phyloP scores from a whole-genome alignment of 2,329 filamentous ascomycete species.

The Knufia petricola region DNA sequence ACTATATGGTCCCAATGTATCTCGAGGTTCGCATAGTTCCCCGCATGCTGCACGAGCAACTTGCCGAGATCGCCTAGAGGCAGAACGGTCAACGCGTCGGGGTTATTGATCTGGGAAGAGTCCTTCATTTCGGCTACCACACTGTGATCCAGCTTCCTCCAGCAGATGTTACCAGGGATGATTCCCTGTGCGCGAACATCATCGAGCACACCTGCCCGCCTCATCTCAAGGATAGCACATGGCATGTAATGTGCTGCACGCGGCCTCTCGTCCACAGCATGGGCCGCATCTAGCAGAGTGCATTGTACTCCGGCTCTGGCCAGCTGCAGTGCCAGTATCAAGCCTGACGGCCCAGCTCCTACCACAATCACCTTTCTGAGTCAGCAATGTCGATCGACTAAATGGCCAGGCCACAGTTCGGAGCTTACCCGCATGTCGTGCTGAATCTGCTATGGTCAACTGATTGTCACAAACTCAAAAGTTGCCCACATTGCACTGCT shows the following conservation, averaged over 20 bases:
- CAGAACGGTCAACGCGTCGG: slow-evolving; percentile 35
- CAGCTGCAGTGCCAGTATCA: slow-evolving; percentile 26
- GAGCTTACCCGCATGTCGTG: not conserved
- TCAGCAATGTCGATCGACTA: not conserved
- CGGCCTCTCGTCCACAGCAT: slow-evolving; percentile 48
- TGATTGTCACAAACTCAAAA: too few relatives aligned
- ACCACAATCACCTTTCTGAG: slow-evolving; percentile 19
- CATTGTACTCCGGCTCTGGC: slow-evolving; percentile 27
- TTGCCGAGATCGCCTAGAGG: slow-evolving; percentile 36
- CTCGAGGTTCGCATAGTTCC: slow-evolving; percentile 26
- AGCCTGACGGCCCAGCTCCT: slow-evolving; percentile 28
- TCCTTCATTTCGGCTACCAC: slow-evolving; percentile 25
- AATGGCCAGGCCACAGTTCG: not conserved
- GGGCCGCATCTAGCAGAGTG: slow-evolving; percentile 43
- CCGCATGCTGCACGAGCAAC: slow-evolving; percentile 33
- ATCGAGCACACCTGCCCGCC: slow-evolving; percentile 50
- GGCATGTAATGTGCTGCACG: slow-evolving; percentile 55
- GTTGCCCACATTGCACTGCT: too few relatives aligned
- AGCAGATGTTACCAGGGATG: slow-evolving; percentile 34
- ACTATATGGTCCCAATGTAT: slow-evolving; percentile 39
- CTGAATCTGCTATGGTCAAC: too few relatives aligned
- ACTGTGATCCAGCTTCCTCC: slow-evolving; percentile 34
- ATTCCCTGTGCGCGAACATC: slow-evolving; percentile 38
- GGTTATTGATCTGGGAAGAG: slow-evolving; percentile 18
- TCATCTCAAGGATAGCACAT: slow-evolving; percentile 48